A percentile compares a stretch with the other conserved stretches of the same genome.
These are phyloP conservation scores for Phytophthora melonis DNA, from an alignment of 352 stramenopile species.

Conservation along the genomic window DNA sequence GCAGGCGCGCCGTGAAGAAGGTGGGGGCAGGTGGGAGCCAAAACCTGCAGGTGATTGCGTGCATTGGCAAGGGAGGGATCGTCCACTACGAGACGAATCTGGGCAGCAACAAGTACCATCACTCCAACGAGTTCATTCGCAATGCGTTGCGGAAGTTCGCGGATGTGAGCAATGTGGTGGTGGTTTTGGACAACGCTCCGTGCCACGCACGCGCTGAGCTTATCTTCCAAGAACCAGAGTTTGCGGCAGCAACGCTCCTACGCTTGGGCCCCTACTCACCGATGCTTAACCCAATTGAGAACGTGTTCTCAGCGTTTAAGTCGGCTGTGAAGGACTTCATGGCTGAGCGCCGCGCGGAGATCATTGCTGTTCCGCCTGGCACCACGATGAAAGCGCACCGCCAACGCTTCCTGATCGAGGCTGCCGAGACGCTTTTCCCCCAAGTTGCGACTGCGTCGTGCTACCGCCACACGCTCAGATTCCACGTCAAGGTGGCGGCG, in stretches of 20 bases:
- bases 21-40: background rate
- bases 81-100: background rate
- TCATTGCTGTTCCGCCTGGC: background rate
- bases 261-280: background rate
- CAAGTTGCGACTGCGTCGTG: background rate
- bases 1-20: background rate
- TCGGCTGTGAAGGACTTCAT: background rate
- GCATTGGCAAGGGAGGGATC: background rate
- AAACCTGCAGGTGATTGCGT: background rate
- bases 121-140: slow-evolving; percentile 1
- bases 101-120: background rate
- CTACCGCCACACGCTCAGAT: background rate
- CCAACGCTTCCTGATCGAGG: background rate
- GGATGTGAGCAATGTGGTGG: slow-evolving; percentile 1
- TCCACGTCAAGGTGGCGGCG: background rate
- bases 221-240: background rate
- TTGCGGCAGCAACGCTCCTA: background rate
- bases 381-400: background rate
- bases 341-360: background rate
- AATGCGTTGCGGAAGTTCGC: background rate
- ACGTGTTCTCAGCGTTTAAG: slow-evolving; percentile 3
- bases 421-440: background rate
- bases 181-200: slow-evolving; percentile 6
- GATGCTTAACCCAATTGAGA: slow-evolving; percentile 1
- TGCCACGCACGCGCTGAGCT: background rate